Conservation (phyloP, 2,329 filamentous ascomycete species). For the Drechmeria coniospora region DNA sequence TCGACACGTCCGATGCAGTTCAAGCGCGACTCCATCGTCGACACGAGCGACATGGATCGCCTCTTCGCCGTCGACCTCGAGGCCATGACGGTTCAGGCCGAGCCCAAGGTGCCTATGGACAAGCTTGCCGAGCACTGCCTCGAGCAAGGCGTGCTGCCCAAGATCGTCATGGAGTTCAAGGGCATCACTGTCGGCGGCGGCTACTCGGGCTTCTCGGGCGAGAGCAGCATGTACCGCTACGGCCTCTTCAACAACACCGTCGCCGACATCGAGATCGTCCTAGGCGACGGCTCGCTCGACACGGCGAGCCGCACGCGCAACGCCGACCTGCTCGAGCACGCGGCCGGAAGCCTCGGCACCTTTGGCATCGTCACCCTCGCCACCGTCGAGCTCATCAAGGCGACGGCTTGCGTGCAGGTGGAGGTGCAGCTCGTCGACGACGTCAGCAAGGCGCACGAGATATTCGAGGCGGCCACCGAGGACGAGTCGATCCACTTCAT, state of each 20-base stretch:
- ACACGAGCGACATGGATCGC: conserved; percentile 36
- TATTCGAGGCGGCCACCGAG: conserved; percentile 18
- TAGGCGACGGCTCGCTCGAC: conserved; percentile 34
- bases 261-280: conserved; percentile 36
- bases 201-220: conserved; percentile 38
- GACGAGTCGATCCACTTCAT: conserved; percentile 31
- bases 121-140: conserved; percentile 34
- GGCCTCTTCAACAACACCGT: conserved; percentile 40
- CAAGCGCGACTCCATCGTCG: conserved; percentile 27
- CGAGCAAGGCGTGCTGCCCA: conserved; percentile 33
- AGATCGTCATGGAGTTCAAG: conserved; percentile 44
- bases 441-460: conserved; percentile 14
- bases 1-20: conserved; percentile 33
- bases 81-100: conserved; percentile 33
- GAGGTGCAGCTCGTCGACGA: conserved; percentile 25
- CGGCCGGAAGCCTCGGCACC: conserved; percentile 37
- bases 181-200: conserved; percentile 45
- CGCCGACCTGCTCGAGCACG: conserved; percentile 34
- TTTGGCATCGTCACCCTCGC: conserved; percentile 40
- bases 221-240: conserved; percentile 40
- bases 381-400: conserved; percentile 33
- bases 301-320: conserved; percentile 28
- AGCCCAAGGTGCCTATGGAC: conserved; percentile 46
- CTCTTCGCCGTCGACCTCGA: conserved; percentile 35
- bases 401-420: conserved; percentile 32